phyloP scores from a whole-genome alignment of 805 yeast genomes.

The Pichia paraexigua region DNA sequence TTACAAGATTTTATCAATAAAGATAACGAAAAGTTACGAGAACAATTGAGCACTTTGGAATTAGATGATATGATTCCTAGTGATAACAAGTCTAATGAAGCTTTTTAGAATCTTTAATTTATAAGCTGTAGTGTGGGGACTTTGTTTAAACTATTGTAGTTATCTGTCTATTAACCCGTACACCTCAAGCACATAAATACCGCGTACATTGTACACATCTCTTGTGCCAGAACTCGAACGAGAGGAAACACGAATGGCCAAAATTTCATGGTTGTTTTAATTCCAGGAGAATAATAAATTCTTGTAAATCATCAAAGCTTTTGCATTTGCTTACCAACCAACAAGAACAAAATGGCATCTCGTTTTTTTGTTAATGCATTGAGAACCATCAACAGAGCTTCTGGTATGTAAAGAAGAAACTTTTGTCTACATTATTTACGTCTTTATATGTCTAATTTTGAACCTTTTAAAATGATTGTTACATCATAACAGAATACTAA shows the following conservation, averaged over 20 bases:
- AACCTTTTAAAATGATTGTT: not conserved
- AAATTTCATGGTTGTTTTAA: not conserved
- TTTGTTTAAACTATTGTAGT: not conserved
- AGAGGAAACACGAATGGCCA: not conserved
- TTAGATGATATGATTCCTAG: not conserved
- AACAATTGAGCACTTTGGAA: constrained; percentile 1
- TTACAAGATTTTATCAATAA: constrained; percentile 25
- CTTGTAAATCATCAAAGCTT: not conserved
- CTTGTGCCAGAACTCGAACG: not conserved
- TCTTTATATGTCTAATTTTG: not conserved
- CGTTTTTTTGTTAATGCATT: constrained; percentile 25
- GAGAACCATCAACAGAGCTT: constrained; percentile 23
- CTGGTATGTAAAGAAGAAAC: constrained; percentile 11
- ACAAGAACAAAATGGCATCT: constrained; percentile 21
- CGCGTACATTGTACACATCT: not conserved
- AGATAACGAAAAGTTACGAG: constrained; percentile 23
- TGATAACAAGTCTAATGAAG: not conserved
- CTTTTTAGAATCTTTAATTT: not conserved
- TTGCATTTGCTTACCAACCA: not conserved
- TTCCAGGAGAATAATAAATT: not conserved
- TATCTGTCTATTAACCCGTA: not conserved
- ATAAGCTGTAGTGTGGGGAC: too few species aligned
- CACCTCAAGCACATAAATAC: not conserved
- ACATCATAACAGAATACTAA: not conserved
- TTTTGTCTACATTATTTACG: not conserved